Evolutionary conservation across 2,329 filamentous ascomycete genomes (phyloP), one percentile per base, ranked within the genome.

Genomic region (Beauveria sp.): DNA sequence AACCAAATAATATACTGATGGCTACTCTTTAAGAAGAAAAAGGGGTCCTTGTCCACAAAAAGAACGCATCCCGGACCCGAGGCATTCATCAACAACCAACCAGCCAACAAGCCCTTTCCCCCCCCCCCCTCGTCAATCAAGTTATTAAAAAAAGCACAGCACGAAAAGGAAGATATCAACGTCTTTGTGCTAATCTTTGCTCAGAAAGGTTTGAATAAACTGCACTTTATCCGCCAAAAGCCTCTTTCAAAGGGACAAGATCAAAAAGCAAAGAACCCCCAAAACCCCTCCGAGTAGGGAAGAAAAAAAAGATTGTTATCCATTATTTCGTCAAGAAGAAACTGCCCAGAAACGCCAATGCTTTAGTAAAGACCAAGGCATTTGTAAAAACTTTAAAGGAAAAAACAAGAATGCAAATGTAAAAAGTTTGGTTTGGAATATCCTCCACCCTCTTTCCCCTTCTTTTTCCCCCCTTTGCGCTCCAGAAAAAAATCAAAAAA

Each of bases 331-430:
- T 62, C 34, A 54, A 55, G 14, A 22, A 7, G 24, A 51, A 51
- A 43, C n/a, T 34, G 34, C 53, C 59, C 26, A 9, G 22, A 45
- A 42, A 60, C 60, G 60, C 60, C 60, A 28, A 57, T 62, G 60
- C 60, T 57, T 61, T 49, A 18, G 28, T 26, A 24, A 22, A 45
- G 12, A 59, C 16, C 28, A 54, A 50, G 56, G 52, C 60, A 56
- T 48, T 16, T 62, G 38, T 24, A 50, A 26, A 49, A 38, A 57
- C 53, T 24, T 24, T 22, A n/a, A 20, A 43, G 14, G 14, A 59
- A 14, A 14, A 51, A 51, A 24, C 31, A 46, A 49, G 45, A 54
- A 49, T 54, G n/a, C 31, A 22, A 31, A 14, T 38, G 34, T 38
- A 38, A 38, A 38, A 14, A 38, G 34, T 16, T 38, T 16, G 34